These are phyloP conservation scores for Venturia aucupariae DNA, from an alignment of 2,329 filamentous ascomycete species.

Conservation along the genomic window DNA sequence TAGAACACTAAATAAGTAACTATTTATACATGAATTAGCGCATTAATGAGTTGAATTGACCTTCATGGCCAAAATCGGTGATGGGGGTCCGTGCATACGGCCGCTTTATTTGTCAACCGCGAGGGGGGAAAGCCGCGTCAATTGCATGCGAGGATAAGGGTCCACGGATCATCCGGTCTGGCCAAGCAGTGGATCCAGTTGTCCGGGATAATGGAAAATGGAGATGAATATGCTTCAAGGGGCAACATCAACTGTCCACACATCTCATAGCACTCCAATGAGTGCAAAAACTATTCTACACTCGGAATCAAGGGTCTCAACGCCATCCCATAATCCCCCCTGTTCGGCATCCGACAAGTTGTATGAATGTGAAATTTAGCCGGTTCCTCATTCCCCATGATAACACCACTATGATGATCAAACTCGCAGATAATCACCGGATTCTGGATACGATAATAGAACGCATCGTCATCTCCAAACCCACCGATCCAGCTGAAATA, in stretches of 20 bases:
- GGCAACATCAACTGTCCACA: too few relatives aligned
- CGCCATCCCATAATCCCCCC: conserved; percentile 62
- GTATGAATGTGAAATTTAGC: conserved; percentile 76
- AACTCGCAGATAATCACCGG: conserved; percentile 68
- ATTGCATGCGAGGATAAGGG: neutral
- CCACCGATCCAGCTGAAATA: conserved; percentile 75
- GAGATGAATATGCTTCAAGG: neutral
- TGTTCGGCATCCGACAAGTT: conserved; percentile 61
- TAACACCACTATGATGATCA: conserved; percentile 72
- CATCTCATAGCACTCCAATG: too few relatives aligned
- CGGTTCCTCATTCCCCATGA: conserved; percentile 62
- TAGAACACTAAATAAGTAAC: too few relatives aligned
- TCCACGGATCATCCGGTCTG: too few relatives aligned
- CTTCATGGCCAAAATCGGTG: too few relatives aligned
- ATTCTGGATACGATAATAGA: conserved; percentile 70
- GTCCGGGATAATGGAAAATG: neutral
- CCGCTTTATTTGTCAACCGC: too few relatives aligned
- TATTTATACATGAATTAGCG: too few relatives aligned
- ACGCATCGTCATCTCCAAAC: conserved; percentile 56
- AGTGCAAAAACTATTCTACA: conserved; percentile 3
- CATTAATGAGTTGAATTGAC: too few relatives aligned
- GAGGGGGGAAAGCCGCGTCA: neutral
- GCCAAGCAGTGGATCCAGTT: too few relatives aligned
- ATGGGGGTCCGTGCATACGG: too few relatives aligned
- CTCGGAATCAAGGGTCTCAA: conserved; percentile 21